These are phyloP conservation scores for Jaltomata sinuosa DNA, from an alignment of 257 asterid genomes.

Conservation along the genomic window DNA sequence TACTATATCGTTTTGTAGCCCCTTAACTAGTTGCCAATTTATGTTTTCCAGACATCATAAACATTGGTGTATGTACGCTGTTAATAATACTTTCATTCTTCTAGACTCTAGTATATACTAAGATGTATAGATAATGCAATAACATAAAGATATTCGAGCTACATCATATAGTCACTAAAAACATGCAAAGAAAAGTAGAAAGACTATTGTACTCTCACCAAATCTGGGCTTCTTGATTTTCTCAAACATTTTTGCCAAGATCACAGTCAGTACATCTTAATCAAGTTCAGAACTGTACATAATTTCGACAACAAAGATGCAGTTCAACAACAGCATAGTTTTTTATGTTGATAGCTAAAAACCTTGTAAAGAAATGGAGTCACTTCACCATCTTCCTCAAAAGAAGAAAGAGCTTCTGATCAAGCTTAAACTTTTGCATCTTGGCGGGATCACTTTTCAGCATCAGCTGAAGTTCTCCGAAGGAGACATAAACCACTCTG, in stretches of 20 bases:
- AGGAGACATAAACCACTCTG: slow-evolving; percentile 63
- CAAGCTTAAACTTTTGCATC: slow-evolving; percentile 47
- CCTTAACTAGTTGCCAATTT: too few species aligned
- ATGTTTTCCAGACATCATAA: too few species aligned
- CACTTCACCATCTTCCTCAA: slow-evolving; percentile 54
- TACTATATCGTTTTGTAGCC: too few species aligned
- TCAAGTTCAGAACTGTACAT: slow-evolving; percentile 1
- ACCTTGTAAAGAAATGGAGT: not conserved
- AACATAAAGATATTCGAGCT: too few species aligned
- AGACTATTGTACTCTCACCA: too few species aligned
- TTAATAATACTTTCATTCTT: too few species aligned
- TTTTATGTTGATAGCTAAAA: not conserved
- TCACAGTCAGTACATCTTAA: not conserved
- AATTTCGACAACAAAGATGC: not conserved
- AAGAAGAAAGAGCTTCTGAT: slow-evolving; percentile 67
- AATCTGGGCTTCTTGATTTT: too few species aligned
- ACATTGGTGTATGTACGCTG: too few species aligned
- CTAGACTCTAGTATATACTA: too few species aligned
- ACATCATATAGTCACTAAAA: too few species aligned
- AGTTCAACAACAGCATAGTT: not conserved
- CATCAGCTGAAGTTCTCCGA: slow-evolving; percentile 93
- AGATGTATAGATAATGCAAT: too few species aligned
- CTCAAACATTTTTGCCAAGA: not conserved
- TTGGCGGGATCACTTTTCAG: slow-evolving; percentile 45
- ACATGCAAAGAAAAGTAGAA: too few species aligned